These are phyloP conservation scores for Schizochytrium sp. DNA, from an alignment of 108 stramenopile species.

Conservation along the genomic window DNA sequence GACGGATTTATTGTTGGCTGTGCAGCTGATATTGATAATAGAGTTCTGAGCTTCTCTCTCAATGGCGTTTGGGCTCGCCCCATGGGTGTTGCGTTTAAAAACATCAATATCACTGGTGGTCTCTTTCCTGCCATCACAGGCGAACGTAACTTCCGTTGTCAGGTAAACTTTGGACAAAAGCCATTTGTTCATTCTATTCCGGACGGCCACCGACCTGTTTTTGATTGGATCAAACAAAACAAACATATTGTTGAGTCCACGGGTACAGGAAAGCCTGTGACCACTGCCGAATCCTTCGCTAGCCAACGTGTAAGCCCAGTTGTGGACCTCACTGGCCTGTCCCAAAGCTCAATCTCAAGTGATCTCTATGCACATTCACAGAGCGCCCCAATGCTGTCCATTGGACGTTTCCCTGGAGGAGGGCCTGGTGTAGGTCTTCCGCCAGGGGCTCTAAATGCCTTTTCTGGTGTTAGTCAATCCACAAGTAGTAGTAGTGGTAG, in stretches of 20 bases:
- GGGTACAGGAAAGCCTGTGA: background rate
- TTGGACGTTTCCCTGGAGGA: background rate
- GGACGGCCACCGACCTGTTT: conserved; percentile 25
- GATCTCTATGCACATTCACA: background rate
- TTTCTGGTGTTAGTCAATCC: background rate
- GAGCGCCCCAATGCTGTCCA: background rate
- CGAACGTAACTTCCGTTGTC: background rate
- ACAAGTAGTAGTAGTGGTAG: background rate
- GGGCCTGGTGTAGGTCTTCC: background rate
- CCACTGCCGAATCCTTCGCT: background rate
- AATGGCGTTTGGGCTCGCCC: conserved; percentile 8
- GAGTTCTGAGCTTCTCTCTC: conserved; percentile 39
- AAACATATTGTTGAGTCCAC: conserved; percentile 25
- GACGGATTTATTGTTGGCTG: conserved; percentile 55
- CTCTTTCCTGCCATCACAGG: conserved; percentile 55
- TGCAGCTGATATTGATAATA: conserved; percentile 40
- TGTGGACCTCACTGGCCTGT: background rate
- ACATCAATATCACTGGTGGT: conserved; percentile 37
- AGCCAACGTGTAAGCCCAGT: conserved; percentile 36
- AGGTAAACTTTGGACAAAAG: conserved; percentile 42
- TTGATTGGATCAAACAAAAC: conserved; percentile 36
- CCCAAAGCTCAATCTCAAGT: background rate
- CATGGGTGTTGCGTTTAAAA: conserved; percentile 40
- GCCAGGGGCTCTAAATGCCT: background rate
- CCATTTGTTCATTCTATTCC: background rate